A percentile compares a stretch with the other conserved stretches of the same genome.
Evolutionary conservation across 306 rosid genomes (phyloP).

Genomic region (Clitoria ternatea): DNA sequence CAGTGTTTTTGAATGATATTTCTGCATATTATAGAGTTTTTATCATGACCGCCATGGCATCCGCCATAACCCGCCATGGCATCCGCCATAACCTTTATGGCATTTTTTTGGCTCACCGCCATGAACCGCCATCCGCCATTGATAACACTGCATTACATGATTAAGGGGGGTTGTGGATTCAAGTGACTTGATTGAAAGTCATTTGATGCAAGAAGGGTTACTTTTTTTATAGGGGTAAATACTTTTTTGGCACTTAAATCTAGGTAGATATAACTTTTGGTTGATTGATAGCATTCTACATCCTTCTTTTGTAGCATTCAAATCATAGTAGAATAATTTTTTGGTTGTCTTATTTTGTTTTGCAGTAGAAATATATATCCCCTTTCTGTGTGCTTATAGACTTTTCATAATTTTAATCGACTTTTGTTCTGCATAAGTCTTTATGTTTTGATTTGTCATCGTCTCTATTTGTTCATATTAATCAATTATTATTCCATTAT

Average conservation of each 20-base stretch:
- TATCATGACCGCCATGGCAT: too few relatives aligned
- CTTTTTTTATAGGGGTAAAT: background rate
- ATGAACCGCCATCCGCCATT: too few relatives aligned
- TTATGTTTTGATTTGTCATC: background rate
- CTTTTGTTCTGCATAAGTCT: background rate
- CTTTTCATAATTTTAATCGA: background rate
- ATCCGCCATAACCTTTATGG: too few relatives aligned
- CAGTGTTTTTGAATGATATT: too few relatives aligned
- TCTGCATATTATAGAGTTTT: too few relatives aligned
- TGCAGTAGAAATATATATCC: background rate
- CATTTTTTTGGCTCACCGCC: too few relatives aligned
- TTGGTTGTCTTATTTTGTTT: background rate
- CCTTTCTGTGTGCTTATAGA: background rate
- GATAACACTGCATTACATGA: too few relatives aligned
- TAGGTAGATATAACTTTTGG: background rate
- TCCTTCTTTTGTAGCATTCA: background rate
- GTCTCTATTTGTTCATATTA: background rate
- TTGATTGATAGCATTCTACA: background rate
- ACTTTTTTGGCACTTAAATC: background rate
- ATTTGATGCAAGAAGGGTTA: background rate
- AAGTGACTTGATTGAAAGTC: background rate
- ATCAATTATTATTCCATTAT: constrained; percentile 21
- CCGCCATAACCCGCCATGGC: too few relatives aligned
- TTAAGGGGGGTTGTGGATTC: background rate
- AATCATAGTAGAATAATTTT: background rate